Evolutionary conservation across 2,329 filamentous ascomycete species (phyloP), one percentile per base, ranked within the genome.

Genomic region (Fusarium lyarnte): DNA sequence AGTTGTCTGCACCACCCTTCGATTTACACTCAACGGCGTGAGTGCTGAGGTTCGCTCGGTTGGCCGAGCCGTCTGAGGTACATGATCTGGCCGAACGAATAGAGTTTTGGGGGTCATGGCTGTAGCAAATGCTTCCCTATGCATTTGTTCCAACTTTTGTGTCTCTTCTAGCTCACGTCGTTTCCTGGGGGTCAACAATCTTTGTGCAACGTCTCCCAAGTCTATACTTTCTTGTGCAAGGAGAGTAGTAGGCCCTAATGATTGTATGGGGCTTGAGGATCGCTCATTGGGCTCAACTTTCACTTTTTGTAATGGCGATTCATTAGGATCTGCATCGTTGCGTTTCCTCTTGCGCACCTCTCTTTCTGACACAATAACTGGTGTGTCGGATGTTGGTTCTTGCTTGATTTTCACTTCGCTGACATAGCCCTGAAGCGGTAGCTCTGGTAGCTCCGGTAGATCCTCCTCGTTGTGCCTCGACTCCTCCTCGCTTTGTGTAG

Each of bases 211-310:
- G 21, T 81, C 78, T 19, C 79, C 82, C 3, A 92, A 82, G 75
- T 92, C 90, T 55, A 92, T 84, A 59, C 89, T 92, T 57, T 90
- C 89, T 43, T 87, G 83, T 2, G 84, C 82, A 25, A 80, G 74
- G 65, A 85, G 66, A 12, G 68, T 66, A 47, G 62, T 66, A 12
- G 75, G 68, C 5, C 72, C 71, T 7, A 66, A 51, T 5, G 75
- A 60, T 21, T 74, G 27, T 25, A 78, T 57, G n/a, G 79, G 80
- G 46, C 80, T 82, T 8, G 78, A 80, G 9, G 77, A 79, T 33
- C 70, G 63, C n/a, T 73, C 74, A 6, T 43, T 36, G 12, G 61
- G 38, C 49, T 89, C 87, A 10, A 72, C 66, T 74, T 89, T 89
- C 47, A 88, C 72, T 57, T 77, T 82, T 16, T 74, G 77, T 21